phyloP scores from a whole-genome alignment of 176 grass and related monocot genomes.

The Puya raimondii region DNA sequence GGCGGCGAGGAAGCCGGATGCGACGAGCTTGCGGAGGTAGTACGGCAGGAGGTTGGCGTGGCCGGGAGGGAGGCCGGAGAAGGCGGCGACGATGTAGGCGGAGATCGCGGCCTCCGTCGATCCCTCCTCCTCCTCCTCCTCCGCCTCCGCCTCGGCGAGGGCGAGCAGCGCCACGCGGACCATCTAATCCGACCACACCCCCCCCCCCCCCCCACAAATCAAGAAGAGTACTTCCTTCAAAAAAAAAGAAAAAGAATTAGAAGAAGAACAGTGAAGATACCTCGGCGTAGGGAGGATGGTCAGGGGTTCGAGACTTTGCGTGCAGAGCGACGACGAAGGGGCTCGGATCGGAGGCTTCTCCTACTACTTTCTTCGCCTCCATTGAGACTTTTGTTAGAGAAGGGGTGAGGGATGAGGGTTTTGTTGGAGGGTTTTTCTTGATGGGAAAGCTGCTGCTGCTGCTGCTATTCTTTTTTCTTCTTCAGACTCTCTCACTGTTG shows the following conservation, averaged over 20 bases:
- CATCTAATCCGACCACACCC: background rate
- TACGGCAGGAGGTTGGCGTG: slow-evolving; percentile 9
- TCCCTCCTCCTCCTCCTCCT: background rate
- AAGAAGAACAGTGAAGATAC: background rate
- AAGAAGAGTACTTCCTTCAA: background rate
- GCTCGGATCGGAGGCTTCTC: no score
- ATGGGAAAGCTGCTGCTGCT: no score
- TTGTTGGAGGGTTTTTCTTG: no score
- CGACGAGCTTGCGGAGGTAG: background rate
- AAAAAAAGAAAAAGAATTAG: background rate
- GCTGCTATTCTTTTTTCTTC: no score
- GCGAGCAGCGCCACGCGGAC: background rate
- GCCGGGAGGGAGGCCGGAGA: slow-evolving; percentile 1
- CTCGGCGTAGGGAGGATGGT: slow-evolving; percentile 12
- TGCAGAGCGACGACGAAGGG: background rate
- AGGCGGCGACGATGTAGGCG: slow-evolving; percentile 1
- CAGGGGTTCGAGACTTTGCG: background rate
- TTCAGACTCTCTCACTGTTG: no score
- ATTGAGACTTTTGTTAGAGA: no score
- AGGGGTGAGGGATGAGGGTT: no score
- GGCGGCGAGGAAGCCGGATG: background rate
- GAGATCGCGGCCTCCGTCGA: slow-evolving; percentile 7
- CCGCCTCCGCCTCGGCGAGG: background rate
- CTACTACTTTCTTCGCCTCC: no score
- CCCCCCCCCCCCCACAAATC: no score